Evolutionary conservation across 805 yeast genomes (phyloP).

Genomic region (Kodamaea leandrae): DNA sequence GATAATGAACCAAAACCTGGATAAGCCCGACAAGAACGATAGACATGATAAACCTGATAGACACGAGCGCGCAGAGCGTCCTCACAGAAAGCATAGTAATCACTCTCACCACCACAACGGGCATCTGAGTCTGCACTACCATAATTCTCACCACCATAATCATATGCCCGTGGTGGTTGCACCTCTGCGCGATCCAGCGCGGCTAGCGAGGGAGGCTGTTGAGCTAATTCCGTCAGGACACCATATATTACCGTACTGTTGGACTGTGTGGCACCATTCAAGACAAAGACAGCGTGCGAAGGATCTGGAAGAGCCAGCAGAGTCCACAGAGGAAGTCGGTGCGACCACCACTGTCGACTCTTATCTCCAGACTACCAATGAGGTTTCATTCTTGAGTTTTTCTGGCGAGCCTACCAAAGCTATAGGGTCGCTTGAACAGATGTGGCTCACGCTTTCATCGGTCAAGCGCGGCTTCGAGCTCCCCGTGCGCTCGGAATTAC

Average conservation of each 20-base stretch:
- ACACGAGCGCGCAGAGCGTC: slow-evolving; percentile 8
- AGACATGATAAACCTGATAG: slow-evolving; percentile 9
- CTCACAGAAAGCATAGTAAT: slow-evolving; percentile 2
- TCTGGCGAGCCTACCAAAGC: slow-evolving; percentile 18
- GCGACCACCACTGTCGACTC: slow-evolving; percentile 29
- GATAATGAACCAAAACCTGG: slow-evolving; percentile 40
- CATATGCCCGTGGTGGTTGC: slow-evolving; percentile 17
- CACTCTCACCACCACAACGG: slow-evolving; percentile 12
- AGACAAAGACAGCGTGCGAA: slow-evolving; percentile 25
- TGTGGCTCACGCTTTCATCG: slow-evolving; percentile 45
- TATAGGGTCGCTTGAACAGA: slow-evolving; percentile 51
- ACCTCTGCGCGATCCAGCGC: slow-evolving; percentile 36
- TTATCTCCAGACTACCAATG: slow-evolving; percentile 46
- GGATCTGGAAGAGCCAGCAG: slow-evolving; percentile 12
- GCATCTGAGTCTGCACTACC: slow-evolving; percentile 10
- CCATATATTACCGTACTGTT: slow-evolving; percentile 45
- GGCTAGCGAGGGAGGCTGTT: slow-evolving; percentile 33
- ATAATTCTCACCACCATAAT: slow-evolving; percentile 9
- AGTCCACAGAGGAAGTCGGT: slow-evolving; percentile 14
- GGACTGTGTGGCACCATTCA: slow-evolving; percentile 51
- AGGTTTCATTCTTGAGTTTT: slow-evolving; percentile 38
- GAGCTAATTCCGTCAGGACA: slow-evolving; percentile 25
- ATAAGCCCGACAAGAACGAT: slow-evolving; percentile 11
- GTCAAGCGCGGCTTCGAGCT: slow-evolving; percentile 40
- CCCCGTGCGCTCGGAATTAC: slow-evolving; percentile 49